Evolutionary conservation across 2,329 filamentous ascomycete genomes (phyloP), one percentile per base, ranked within the genome.

Genomic region (Ascochyta lentis): DNA sequence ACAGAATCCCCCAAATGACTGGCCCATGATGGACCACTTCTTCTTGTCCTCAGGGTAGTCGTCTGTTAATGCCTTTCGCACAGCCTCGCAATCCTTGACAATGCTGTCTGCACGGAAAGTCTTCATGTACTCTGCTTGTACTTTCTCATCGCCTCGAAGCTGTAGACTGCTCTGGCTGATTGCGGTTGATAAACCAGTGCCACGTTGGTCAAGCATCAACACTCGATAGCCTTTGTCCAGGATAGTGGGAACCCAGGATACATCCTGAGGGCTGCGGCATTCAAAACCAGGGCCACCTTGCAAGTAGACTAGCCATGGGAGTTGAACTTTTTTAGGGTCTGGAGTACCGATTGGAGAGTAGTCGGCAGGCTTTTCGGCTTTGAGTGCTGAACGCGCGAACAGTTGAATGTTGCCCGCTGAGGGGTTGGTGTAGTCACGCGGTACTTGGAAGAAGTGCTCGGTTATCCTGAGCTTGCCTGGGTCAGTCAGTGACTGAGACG

Each of bases 1-100:
- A 69, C 92, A 91, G 75, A 96, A 97, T 1, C 94, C 94, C 35
- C 94, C 94, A 74, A 96, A 98, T 15, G 89, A 93, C 77, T 97
- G 94, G 8, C 94, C 94, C 59, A 96, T 89, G 27, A 95, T 84
- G 54, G 87, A 89, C 94, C 93, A 97, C 71, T 88, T 87, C 72
- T 87, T 85, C 71, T 89, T 87, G 43, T 89, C 85, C 22, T 84
- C 79, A 0, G 89, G 86, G 66, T 87, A 90, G 47, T 87, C 85
- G 5, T 81, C 79, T 0, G 90, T 95, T 49, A 98, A 80, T 35
- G 83, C 88, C 66, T 87, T 84, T 5, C 94, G 86, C 29, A 98
- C 86, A 4, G 93, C 92, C 73, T 98, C 94, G 61, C 89, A 91
- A 69, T 98, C 94, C 42, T 86, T 86, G 37, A 98, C 92, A 47